These are phyloP conservation scores for Bothriochloa decipiens DNA, from an alignment of 176 grass and related monocot genomes.

Conservation along the genomic window DNA sequence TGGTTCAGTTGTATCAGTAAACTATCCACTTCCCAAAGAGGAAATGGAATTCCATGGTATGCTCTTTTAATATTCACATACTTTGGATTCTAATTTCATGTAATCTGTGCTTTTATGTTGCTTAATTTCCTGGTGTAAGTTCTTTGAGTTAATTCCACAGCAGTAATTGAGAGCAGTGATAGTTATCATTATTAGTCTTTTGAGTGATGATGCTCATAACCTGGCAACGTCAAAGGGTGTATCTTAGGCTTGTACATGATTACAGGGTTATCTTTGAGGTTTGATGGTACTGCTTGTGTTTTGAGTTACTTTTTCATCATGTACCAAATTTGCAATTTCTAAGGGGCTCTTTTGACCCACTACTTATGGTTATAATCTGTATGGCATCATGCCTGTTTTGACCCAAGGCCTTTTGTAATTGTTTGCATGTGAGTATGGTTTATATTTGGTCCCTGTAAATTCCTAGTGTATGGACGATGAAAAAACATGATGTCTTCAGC, in stretches of 20 bases:
- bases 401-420: background rate
- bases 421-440: background rate
- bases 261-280: background rate
- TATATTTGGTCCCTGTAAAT: background rate
- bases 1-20: constrained; percentile 75
- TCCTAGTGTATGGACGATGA: background rate
- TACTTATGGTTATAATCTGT: background rate
- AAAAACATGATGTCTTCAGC: background rate
- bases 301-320: constrained; percentile 1
- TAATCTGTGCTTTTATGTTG: constrained; percentile 12
- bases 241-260: constrained; percentile 11
- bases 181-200: background rate
- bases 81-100: background rate
- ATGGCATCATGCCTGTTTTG: background rate
- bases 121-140: constrained; percentile 31
- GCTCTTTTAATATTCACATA: constrained; percentile 16
- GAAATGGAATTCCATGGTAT: constrained; percentile 80
- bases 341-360: constrained; percentile 1
- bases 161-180: background rate
- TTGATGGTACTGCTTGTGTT: background rate
- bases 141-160: constrained; percentile 9
- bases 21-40: constrained; percentile 77
- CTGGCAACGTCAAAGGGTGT: background rate
- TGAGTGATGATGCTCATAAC: constrained; percentile 12
- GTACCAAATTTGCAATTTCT: background rate